Percentiles rank a stretch among this genome's conserved stretches.
Evolutionary conservation across 371 early-diverging fungal genomes (phyloP).

Genomic region (Batkoa obscura): DNA sequence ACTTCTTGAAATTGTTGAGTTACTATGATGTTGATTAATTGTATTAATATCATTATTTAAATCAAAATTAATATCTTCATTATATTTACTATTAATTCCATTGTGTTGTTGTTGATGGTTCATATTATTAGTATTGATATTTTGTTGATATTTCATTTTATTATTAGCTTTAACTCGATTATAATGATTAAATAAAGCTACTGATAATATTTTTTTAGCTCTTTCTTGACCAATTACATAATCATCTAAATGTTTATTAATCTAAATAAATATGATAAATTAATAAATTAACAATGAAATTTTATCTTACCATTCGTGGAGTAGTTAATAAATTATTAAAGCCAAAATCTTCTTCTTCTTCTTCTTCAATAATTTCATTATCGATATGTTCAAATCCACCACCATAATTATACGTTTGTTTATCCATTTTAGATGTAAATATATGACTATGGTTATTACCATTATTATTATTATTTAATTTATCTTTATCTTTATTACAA

Average conservation of each 20-base stretch:
- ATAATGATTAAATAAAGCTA: conserved; percentile 78
- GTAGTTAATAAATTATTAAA: background rate
- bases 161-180: conserved; percentile 53
- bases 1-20: no score
- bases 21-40: no score
- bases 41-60: no score
- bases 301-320: conserved; percentile 1
- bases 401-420: no score
- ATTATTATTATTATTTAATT: no score
- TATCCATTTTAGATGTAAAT: no score
- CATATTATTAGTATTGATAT: no score
- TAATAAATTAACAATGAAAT: background rate
- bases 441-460: no score
- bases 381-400: conserved; percentile 7
- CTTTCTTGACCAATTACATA: conserved; percentile 76
- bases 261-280: conserved; percentile 20
- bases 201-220: conserved; percentile 62
- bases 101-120: no score
- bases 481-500: no score
- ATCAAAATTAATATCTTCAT: no score
- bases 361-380: background rate
- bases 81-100: no score
- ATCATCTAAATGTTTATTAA: conserved; percentile 60
- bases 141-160: background rate
- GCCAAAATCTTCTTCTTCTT: background rate